Evolutionary conservation across 2,329 filamentous ascomycete genomes (phyloP), one percentile per base, ranked within the genome.

Genomic region (Cladosporium phlei): DNA sequence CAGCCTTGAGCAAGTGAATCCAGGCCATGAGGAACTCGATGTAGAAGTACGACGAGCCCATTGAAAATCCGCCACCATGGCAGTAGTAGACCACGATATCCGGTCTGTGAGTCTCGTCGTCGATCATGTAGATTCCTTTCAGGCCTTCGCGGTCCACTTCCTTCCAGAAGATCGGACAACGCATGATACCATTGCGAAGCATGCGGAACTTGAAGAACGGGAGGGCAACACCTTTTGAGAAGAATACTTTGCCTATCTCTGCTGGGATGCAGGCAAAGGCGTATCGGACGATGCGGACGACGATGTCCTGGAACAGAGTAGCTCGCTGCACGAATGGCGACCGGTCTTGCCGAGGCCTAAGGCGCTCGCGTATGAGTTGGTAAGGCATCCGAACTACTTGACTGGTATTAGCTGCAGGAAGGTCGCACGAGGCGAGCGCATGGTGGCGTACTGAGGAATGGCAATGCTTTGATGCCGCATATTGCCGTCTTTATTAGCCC

Each of bases 11-110:
- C 14, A 88, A 68, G 33, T 75, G 72, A 10, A 86, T 69, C 83
- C 84, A 88, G 7, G 80, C 78, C 45, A 91, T 70, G 2, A 94
- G 73, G 55, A 91, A 93, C 59, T 94, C 88, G 27, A 90, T 77
- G 63, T 94, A 94, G 65, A 94, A 94, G 68, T 85, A 86, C 14
- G 77, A 73, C 10, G 85, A 88, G 3, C 88, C 88, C 82, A 94
- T 86, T 5, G 80, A 79, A 63, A 94, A 93, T 0, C 88, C 88
- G 17, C 88, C 88, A 12, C 85, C 88, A 62, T 94, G 88, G 30
- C 79, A 78, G 62, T 93, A 93, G 62, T 88, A 91, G 2, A 94
- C 66, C n/a, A 89, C 81, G 46, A 93, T 70, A 61, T 93, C 87
- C 0, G 86, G 83, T 45, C 77, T 71, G 38, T 72, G 67, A 29